A percentile compares a stretch with the other conserved stretches of the same genome.
Conservation (phyloP, 495 filamentous ascomycete genomes). For the Amniculicola lignicola region DNA sequence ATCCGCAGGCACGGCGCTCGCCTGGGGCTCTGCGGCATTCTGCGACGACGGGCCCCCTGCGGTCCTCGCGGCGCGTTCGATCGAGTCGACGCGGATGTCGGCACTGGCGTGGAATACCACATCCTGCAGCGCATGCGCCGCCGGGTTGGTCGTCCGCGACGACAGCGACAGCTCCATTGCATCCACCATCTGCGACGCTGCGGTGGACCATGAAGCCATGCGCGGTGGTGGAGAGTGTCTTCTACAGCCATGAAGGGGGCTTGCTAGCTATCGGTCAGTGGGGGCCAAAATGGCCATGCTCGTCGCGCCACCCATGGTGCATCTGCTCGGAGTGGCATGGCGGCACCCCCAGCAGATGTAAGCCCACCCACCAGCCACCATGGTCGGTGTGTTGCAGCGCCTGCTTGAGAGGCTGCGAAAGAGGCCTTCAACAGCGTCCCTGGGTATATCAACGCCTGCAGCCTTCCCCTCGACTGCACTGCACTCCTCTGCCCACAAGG, state of each 20-base stretch:
- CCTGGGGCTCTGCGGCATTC: not conserved
- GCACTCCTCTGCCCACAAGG: conserved; percentile 10
- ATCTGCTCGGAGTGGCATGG: no score
- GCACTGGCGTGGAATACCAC: conserved; percentile 18
- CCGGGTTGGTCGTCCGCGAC: not conserved
- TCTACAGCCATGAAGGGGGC: no score
- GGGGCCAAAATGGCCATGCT: no score
- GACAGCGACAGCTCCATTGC: conserved; percentile 21
- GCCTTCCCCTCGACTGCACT: conserved; percentile 7
- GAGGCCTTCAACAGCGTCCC: conserved; percentile 24
- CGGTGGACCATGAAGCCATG: not conserved
- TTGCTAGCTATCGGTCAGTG: no score
- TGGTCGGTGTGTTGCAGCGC: conserved; percentile 17
- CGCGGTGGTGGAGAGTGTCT: no score
- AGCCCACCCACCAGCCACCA: no score
- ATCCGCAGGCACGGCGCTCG: conserved; percentile 1
- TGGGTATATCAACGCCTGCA: conserved; percentile 12
- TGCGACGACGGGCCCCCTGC: not conserved
- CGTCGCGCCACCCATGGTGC: no score
- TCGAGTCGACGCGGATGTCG: conserved; percentile 16
- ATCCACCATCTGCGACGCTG: not conserved
- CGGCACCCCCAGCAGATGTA: no score
- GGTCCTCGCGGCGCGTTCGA: not conserved
- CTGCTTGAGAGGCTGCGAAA: not conserved
- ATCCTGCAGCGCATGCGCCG: conserved; percentile 1